Evolutionary conservation across 345 rosid genomes (phyloP).

Genomic region (Sonneratia caseolaris): DNA sequence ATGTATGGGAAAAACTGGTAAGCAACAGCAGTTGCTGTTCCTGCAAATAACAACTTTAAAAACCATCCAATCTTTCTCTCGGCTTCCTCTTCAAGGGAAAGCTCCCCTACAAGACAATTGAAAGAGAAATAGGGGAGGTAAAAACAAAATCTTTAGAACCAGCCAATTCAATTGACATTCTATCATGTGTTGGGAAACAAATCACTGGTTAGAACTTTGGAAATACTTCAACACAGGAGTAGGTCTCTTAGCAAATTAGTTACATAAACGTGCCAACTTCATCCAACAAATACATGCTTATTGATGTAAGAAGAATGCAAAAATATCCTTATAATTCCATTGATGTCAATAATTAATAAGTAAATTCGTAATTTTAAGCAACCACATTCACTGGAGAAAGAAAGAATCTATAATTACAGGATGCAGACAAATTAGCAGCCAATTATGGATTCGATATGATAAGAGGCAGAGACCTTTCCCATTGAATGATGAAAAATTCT

Average conservation of each 20-base stretch:
- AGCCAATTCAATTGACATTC: neutral
- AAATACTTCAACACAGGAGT: neutral
- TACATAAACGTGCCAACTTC: no score
- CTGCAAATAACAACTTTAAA: slow-evolving; percentile 64
- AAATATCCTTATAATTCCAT: no score
- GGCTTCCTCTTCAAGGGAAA: slow-evolving; percentile 67
- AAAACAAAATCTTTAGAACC: neutral
- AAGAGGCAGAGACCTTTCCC: slow-evolving; percentile 4
- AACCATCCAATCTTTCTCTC: slow-evolving; percentile 80
- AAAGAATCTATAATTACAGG: neutral
- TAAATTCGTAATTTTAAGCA: no score
- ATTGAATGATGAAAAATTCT: neutral
- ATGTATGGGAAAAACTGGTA: slow-evolving; percentile 78
- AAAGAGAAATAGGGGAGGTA: neutral
- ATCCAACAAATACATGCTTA: no score
- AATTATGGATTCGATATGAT: neutral
- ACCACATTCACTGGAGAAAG: neutral
- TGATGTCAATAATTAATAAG: no score
- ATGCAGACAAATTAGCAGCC: neutral
- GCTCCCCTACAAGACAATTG: slow-evolving; percentile 39
- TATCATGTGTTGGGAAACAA: neutral
- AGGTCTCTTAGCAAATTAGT: no score
- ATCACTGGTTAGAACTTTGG: neutral
- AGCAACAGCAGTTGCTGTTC: slow-evolving; percentile 58
- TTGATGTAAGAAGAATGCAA: no score